Percentiles rank a stretch among this genome's conserved stretches.
Conservation (phyloP, 305 asterid species). For the Andrographis paniculata region DNA sequence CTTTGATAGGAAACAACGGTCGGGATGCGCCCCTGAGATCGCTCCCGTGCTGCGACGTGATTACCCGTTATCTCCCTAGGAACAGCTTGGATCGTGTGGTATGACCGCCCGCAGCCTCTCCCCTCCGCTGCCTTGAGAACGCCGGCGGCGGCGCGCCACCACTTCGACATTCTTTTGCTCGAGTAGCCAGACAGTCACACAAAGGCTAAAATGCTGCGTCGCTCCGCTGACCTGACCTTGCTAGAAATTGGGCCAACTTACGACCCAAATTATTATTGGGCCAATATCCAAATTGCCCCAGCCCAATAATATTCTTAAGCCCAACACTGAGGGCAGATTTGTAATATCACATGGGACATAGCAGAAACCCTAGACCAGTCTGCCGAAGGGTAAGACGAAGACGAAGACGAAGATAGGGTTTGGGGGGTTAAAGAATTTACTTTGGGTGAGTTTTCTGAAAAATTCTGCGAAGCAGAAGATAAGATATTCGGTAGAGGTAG, state of each 20-base stretch:
- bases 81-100: slow-evolving; percentile 77
- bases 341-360: too few species aligned
- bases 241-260: not conserved
- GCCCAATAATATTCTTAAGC: too few species aligned
- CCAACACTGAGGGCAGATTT: too few species aligned
- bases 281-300: too few species aligned
- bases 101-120: slow-evolving; percentile 27
- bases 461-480: too few species aligned
- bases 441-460: too few species aligned
- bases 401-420: too few species aligned
- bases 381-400: too few species aligned
- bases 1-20: slow-evolving; percentile 70
- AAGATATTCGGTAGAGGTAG: too few species aligned
- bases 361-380: too few species aligned
- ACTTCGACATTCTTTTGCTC: slow-evolving; percentile 39
- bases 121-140: slow-evolving; percentile 25
- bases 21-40: slow-evolving; percentile 87
- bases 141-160: slow-evolving; percentile 75
- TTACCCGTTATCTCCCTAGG: slow-evolving; percentile 68
- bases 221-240: not conserved
- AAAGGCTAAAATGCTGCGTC: not conserved
- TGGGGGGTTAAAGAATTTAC: too few species aligned
- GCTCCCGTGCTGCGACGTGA: slow-evolving; percentile 59
- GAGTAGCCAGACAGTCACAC: not conserved
- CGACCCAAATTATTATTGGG: not conserved